Percentiles rank a stretch among this genome's conserved stretches.
These are phyloP conservation scores for Xylariales sp. DNA, from an alignment of 2,329 filamentous ascomycete species.

Conservation along the genomic window DNA sequence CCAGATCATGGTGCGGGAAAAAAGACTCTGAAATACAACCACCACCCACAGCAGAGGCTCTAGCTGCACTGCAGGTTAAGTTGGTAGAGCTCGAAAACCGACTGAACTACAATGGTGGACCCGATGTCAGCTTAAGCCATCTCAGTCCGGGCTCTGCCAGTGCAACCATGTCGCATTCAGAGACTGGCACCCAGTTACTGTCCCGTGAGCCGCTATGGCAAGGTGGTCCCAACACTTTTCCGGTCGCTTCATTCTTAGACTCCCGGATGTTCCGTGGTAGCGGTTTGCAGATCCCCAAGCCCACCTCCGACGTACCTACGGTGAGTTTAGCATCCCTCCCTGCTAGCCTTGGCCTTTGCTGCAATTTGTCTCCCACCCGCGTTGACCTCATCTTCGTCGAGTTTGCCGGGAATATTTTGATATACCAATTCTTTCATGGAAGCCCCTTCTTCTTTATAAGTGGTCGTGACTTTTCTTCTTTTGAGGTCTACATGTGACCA, in stretches of 20 bases:
- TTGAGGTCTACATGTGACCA: background rate
- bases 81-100: conserved; percentile 32
- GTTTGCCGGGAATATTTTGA: too few species aligned
- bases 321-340: conserved; percentile 19
- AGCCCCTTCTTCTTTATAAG: too few species aligned
- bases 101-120: conserved; percentile 18
- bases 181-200: conserved; percentile 6
- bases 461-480: background rate
- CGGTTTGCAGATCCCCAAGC: conserved; percentile 31
- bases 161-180: conserved; percentile 15
- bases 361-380: too few species aligned
- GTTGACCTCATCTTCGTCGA: too few species aligned
- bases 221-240: conserved; percentile 27
- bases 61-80: conserved; percentile 30
- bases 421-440: too few species aligned
- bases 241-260: conserved; percentile 39
- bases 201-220: conserved; percentile 14
- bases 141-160: conserved; percentile 17
- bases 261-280: conserved; percentile 30
- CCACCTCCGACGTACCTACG: conserved; percentile 31
- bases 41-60: conserved; percentile 32
- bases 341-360: too few species aligned
- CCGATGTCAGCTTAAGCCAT: conserved; percentile 9
- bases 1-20: too few species aligned
- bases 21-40: conserved; percentile 24